Evolutionary conservation across 768 basidiomycete species (phyloP), one percentile per base, ranked within the genome.

Genomic region (Calvatia gigantea): DNA sequence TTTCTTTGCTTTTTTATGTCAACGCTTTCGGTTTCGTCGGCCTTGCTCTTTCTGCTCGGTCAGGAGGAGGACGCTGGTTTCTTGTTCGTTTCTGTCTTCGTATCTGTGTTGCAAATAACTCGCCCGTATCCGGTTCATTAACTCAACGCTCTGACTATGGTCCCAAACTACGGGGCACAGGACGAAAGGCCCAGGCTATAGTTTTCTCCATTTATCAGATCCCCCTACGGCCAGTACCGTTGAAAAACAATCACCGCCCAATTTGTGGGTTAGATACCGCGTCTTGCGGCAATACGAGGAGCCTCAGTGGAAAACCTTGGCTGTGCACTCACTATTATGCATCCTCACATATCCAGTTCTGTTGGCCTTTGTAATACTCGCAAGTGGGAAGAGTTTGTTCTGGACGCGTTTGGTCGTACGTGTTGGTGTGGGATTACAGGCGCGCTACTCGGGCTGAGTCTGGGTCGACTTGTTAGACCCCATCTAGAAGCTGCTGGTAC

Each of bases 351-450:
- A 72, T 44, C 74, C 73, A 2, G 52, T 69, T 9, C 58, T 74
- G 32, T 41, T 72, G 47, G 37, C 67, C 1, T 67, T 69, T 38
- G 65, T 67, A 8, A 54, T 66, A 0, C 54, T 71, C 2, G 69
- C 71, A 1, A 59, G 57, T 7, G 59, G 65, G 25, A 65, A 57
- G 46, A 58, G 68, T 3, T 49, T 77, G 6, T 77, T 74, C 51
- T 75, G 75, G 75, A 69, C 74, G 45, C 69, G 75, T 31, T 61
- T 71, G 15, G 58, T 72, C 2, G 68, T 74, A 4, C 67, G 68
- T n/a, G 46, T 65, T 21, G 73, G 69, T 71, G 69, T 53, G 67
- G 72, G 1, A 25, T 69, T 4, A 54, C 69, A 28, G 74, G 75
- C 5, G 41, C 72, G 4, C 54, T 60, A 2, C 59, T 75, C 25